Percentiles rank a stretch among this genome's conserved stretches.
Conservation (phyloP, 352 stramenopile species). For the Phytophthora aleatoria region DNA sequence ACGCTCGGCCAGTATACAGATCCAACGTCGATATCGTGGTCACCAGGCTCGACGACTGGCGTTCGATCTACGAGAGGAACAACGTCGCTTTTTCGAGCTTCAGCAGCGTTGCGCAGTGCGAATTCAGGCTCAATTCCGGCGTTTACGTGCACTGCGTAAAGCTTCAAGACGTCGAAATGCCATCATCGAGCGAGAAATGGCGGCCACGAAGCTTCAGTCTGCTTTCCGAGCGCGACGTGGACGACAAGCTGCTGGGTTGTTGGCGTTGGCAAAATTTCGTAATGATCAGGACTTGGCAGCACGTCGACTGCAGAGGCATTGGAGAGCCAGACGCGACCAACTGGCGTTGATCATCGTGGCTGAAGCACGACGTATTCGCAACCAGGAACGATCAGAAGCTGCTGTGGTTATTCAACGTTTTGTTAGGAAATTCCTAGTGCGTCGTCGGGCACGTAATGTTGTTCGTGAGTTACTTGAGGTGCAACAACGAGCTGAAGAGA, state of each 20-base stretch:
- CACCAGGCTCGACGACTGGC: slow-evolving; percentile 51
- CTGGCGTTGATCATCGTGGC: slow-evolving; percentile 44
- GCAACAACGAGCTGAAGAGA: slow-evolving; percentile 53
- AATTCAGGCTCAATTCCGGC: slow-evolving; percentile 63
- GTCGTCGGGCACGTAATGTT: slow-evolving; percentile 44
- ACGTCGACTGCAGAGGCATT: slow-evolving; percentile 55
- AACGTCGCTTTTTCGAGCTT: slow-evolving; percentile 37
- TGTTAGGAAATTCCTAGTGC: slow-evolving; percentile 51
- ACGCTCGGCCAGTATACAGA: slow-evolving; percentile 46
- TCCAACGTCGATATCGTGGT: slow-evolving; percentile 66
- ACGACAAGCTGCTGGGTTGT: slow-evolving; percentile 45
- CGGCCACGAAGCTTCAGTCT: slow-evolving; percentile 64
- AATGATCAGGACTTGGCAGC: slow-evolving; percentile 44
- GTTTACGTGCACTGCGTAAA: slow-evolving; percentile 40
- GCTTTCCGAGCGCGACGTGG: slow-evolving; percentile 56
- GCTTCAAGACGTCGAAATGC: slow-evolving; percentile 33
- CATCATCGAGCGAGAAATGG: slow-evolving; percentile 40
- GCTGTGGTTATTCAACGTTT: slow-evolving; percentile 51
- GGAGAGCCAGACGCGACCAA: slow-evolving; percentile 50
- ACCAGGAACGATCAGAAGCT: slow-evolving; percentile 39
- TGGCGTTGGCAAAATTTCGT: slow-evolving; percentile 47
- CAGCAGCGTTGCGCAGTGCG: slow-evolving; percentile 44
- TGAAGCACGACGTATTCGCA: slow-evolving; percentile 40
- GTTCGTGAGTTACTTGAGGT: slow-evolving; percentile 52
- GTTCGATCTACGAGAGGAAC: slow-evolving; percentile 35